These are phyloP conservation scores for Corymbia calophylla DNA, from an alignment of 441 rosid species.

Conservation along the genomic window DNA sequence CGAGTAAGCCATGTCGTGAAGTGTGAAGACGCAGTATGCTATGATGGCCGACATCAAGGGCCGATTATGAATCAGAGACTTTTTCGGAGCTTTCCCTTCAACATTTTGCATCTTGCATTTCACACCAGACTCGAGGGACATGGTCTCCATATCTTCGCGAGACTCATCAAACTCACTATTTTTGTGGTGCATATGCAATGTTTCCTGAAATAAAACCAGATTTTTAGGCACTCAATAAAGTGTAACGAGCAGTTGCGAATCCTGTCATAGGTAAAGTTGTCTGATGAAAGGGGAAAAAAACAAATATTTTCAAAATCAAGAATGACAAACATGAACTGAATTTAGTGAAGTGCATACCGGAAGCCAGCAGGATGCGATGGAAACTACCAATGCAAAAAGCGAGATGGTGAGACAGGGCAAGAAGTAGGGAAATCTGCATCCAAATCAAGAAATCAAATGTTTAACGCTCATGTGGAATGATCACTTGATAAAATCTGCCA, in stretches of 20 bases:
- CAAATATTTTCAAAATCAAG: not conserved
- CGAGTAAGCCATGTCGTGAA: conserved; percentile 78
- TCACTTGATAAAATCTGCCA: not conserved
- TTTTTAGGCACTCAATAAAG: not conserved
- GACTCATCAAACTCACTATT: conserved; percentile 14
- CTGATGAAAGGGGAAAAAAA: not conserved
- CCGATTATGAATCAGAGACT: conserved; percentile 59
- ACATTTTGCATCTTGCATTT: conserved; percentile 6
- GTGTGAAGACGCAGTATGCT: conserved; percentile 61
- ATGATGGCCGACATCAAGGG: conserved; percentile 74
- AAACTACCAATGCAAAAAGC: conserved; percentile 45
- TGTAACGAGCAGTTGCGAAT: not conserved
- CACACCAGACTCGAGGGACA: not conserved
- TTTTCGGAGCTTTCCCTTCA: conserved; percentile 13
- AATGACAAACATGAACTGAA: not conserved
- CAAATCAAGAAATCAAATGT: not conserved
- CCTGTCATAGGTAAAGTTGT: not conserved
- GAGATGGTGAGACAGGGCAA: conserved; percentile 67
- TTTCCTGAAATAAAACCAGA: conserved; percentile 44
- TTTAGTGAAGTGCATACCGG: conserved; percentile 38
- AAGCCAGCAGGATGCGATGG: conserved; percentile 46
- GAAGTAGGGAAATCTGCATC: conserved; percentile 78
- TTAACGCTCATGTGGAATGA: not conserved
- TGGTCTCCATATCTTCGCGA: conserved; percentile 25
- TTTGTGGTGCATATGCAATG: conserved; percentile 51